Evolutionary conservation across 371 early-diverging fungal genomes (phyloP), one percentile per base, ranked within the genome.

Genomic region (Mortierella sp.): DNA sequence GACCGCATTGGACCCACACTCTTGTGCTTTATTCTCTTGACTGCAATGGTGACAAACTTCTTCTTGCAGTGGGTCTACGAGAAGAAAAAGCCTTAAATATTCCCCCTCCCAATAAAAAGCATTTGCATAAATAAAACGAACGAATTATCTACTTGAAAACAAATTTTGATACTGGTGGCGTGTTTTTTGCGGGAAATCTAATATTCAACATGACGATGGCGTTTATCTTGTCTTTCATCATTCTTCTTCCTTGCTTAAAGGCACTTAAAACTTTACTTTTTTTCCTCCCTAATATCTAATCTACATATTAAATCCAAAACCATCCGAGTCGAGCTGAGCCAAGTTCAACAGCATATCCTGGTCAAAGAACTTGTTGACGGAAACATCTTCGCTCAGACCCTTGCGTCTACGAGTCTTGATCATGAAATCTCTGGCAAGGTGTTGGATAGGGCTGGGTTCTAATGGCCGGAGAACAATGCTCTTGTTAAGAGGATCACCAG

Each of bases 331-430:
- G n/a, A 80, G 54, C 65, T 92, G 88, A 26, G 91, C 92, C 73
- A 92, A 65, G 74, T 88, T 88, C 47, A 90, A 68, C 45, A 93
- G 68, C 94, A 95, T 93, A 5, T 95, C 94, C 83, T 97, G 97
- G 75, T 98, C 98, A 86, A 98, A 96, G 88, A 93, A 97, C 86
- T 97, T 97, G 85, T 94, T 95, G 66, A 97, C 92, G 28, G 93
- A 92, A 5, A 98, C 97, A 87, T 97, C 97, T 73, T 98, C 98
- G 62, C 94, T 93, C 63, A 96, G 79, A 71, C 92, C 92, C 88
- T 98, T 98, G 80, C 99, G 86, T 84, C 99, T 91, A 73, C 99
- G 86, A 16, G 99, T 98, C 87, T 99, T 99, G 75, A 98, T 89
- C 96, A 99, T 96, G 84, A 97, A 99, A 78, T 99, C 99, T 66